phyloP scores from a whole-genome alignment of 768 basidiomycete species.

The Termitomyces sp. region DNA sequence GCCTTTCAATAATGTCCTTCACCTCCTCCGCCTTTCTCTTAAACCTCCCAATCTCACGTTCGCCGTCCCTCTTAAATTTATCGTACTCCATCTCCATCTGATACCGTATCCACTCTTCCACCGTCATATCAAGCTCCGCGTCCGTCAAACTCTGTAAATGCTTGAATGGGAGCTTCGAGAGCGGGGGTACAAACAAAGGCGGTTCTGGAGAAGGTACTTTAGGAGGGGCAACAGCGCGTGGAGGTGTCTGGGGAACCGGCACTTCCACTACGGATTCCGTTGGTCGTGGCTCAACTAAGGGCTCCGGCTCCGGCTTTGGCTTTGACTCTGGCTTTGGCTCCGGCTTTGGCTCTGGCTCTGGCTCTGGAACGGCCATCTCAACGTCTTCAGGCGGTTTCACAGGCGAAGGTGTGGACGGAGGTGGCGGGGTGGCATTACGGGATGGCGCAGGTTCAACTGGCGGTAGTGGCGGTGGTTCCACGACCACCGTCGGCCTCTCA shows the following conservation, averaged over 20 bases:
- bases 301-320: conserved; percentile 5
- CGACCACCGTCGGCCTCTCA: background rate
- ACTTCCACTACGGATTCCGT: background rate
- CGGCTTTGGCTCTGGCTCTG: conserved; percentile 5
- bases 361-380: conserved; percentile 19
- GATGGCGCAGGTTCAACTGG: background rate
- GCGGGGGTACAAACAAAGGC: conserved; percentile 25
- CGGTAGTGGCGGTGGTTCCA: background rate
- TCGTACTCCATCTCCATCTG: conserved; percentile 69
- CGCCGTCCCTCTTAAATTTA: conserved; percentile 41
- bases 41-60: conserved; percentile 35
- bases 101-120: conserved; percentile 78
- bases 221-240: conserved; percentile 7
- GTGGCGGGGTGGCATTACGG: background rate
- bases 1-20: conserved; percentile 29
- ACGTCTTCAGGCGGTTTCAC: conserved; percentile 16
- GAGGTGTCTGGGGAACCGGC: conserved; percentile 6
- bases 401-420: background rate
- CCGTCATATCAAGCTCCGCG: conserved; percentile 68
- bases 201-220: background rate
- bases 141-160: conserved; percentile 44
- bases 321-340: background rate
- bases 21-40: conserved; percentile 36
- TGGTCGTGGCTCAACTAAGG: background rate
- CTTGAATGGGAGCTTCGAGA: conserved; percentile 41